Percentiles rank a stretch among this genome's conserved stretches.
Evolutionary conservation across 495 filamentous ascomycete species (phyloP).

Genomic region (Penicillium cinerascens): DNA sequence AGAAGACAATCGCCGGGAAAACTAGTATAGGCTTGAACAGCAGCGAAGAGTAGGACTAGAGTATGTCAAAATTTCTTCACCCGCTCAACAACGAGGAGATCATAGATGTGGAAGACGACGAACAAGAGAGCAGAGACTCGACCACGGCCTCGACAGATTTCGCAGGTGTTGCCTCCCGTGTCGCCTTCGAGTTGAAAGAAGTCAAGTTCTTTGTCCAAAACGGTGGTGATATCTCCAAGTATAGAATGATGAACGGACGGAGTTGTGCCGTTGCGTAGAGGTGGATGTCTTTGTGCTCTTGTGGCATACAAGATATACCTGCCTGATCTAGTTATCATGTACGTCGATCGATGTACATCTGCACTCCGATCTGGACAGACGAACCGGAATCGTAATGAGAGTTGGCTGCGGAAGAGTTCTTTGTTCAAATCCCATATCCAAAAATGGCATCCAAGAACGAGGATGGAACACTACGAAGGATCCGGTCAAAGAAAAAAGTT

Average conservation of each 20-base stretch:
- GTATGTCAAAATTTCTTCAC: no score
- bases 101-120: neutral
- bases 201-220: neutral
- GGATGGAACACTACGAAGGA: conserved; percentile 24
- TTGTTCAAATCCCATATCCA: neutral
- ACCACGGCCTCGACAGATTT: neutral
- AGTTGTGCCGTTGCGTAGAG: neutral
- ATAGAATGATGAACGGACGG: neutral
- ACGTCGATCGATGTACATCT: neutral
- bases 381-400: neutral
- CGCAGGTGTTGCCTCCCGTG: neutral
- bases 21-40: neutral
- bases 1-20: neutral
- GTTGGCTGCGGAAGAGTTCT: neutral
- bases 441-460: neutral
- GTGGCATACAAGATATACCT: neutral
- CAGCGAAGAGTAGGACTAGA: neutral
- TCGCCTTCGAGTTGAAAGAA: neutral
- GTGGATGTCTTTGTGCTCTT: neutral
- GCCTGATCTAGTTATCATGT: neutral
- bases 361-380: no score
- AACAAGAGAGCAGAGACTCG: neutral
- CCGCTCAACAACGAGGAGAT: neutral
- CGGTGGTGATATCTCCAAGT: neutral
- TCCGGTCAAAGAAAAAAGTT: conserved; percentile 5